Conservation (phyloP, 768 basidiomycete genomes). For the Termitomyces sp. region DNA sequence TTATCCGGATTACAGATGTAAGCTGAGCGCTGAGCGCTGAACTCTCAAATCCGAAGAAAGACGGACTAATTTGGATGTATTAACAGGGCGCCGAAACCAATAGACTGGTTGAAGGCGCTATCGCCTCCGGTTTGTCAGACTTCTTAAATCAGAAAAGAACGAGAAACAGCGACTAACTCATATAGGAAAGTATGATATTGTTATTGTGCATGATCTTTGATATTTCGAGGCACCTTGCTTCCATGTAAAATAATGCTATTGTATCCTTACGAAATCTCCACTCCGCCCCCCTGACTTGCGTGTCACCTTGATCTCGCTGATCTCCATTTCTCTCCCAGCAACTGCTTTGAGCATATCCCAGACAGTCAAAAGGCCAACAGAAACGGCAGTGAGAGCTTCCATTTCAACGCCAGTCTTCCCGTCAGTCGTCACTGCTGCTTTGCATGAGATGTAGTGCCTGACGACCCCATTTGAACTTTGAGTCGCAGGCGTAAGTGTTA, state of each 20-base stretch:
- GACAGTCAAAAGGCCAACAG: slow-evolving; percentile 70
- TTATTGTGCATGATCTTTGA: not conserved
- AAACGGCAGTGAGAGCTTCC: slow-evolving; percentile 87
- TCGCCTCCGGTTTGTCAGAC: slow-evolving; percentile 23
- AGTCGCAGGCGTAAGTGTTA: slow-evolving; percentile 48
- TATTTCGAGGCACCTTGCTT: not conserved
- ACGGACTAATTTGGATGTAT: slow-evolving; percentile 2
- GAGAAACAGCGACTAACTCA: not conserved
- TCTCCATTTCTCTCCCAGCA: slow-evolving; percentile 83
- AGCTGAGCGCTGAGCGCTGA: no score
- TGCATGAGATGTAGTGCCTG: slow-evolving; percentile 51
- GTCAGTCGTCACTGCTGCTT: slow-evolving; percentile 66
- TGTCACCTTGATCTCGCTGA: slow-evolving; percentile 59
- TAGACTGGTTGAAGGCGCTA: slow-evolving; percentile 38
- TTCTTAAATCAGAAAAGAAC: slow-evolving; percentile 16
- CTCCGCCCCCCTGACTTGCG: slow-evolving; percentile 71
- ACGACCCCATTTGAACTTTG: slow-evolving; percentile 4
- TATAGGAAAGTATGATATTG: not conserved
- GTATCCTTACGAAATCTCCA: slow-evolving; percentile 53
- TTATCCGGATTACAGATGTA: slow-evolving; percentile 57
- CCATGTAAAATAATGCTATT: not conserved
- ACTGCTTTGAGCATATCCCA: slow-evolving; percentile 95
- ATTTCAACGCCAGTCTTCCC: slow-evolving; percentile 89
- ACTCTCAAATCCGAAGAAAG: not conserved
- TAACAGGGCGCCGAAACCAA: slow-evolving; percentile 31